Evolutionary conservation across 257 asterid genomes (phyloP).

Genomic region (Verbena officinalis): DNA sequence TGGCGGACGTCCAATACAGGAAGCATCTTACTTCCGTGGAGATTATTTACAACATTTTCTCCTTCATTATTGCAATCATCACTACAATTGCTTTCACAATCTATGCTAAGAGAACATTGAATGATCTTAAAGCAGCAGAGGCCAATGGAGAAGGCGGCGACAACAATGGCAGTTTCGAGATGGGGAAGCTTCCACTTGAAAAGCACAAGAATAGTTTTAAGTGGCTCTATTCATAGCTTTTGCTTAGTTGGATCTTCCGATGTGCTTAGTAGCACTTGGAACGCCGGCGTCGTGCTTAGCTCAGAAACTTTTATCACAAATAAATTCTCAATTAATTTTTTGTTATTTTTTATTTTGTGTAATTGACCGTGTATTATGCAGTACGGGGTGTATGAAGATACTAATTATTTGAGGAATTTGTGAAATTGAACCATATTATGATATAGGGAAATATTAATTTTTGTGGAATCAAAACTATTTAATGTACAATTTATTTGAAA

Average conservation of each 20-base stretch:
- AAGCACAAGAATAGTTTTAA: conserved; percentile 41
- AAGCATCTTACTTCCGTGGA: conserved; percentile 75
- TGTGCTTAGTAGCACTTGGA: too few species aligned
- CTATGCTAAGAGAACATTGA: conserved; percentile 66
- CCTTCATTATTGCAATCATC: conserved; percentile 68
- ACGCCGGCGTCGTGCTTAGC: too few species aligned
- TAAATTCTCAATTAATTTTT: too few species aligned
- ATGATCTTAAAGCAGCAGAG: conserved; percentile 57
- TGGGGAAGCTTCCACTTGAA: conserved; percentile 67
- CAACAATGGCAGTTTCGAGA: conserved; percentile 42
- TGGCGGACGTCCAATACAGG: conserved; percentile 80
- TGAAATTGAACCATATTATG: too few species aligned
- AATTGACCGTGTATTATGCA: too few species aligned
- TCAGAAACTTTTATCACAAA: too few species aligned
- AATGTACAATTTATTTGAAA: too few species aligned
- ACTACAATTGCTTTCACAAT: conserved; percentile 65
- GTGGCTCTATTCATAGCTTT: conserved; percentile 21
- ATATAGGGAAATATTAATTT: too few species aligned
- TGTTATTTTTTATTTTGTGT: too few species aligned
- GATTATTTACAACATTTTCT: conserved; percentile 69
- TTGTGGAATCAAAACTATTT: too few species aligned
- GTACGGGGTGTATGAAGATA: too few species aligned
- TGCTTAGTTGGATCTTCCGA: conserved; percentile 1
- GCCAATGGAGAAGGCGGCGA: conserved; percentile 31
- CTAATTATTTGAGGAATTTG: too few species aligned